Percentiles rank a stretch among this genome's conserved stretches.
Evolutionary conservation across 352 stramenopile genomes (phyloP).

Genomic region (Pythium brassicae): DNA sequence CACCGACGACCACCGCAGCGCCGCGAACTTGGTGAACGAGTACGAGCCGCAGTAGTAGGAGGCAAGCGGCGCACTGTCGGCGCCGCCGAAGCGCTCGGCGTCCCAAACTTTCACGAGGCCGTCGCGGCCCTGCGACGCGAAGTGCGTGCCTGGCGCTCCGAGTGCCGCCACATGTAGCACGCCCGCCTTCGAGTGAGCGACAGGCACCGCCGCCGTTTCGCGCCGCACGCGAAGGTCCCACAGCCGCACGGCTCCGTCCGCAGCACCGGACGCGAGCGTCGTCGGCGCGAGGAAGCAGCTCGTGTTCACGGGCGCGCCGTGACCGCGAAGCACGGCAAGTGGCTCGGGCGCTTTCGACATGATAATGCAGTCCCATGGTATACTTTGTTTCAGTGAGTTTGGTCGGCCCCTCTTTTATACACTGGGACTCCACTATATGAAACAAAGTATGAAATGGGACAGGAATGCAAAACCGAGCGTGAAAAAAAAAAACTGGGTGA

Average conservation of each 20-base stretch:
- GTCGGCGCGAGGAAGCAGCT: constrained; percentile 42
- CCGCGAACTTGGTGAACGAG: constrained; percentile 61
- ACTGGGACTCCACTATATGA: too few species aligned
- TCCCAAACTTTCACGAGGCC: constrained; percentile 73
- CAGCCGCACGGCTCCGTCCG: constrained; percentile 65
- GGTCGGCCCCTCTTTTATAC: too few species aligned
- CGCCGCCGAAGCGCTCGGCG: constrained; percentile 14
- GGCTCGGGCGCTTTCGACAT: constrained; percentile 51
- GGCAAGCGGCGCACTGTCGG: constrained; percentile 17
- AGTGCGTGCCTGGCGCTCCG: constrained; percentile 17
- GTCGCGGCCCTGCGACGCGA: constrained; percentile 72
- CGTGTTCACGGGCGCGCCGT: constrained; percentile 55
- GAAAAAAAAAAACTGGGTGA: too few species aligned
- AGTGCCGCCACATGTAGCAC: constrained; percentile 44
- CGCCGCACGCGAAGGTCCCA: constrained; percentile 66
- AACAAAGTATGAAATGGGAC: too few species aligned
- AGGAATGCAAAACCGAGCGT: too few species aligned
- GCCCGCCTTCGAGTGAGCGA: constrained; percentile 67
- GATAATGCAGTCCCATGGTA: too few species aligned
- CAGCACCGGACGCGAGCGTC: constrained; percentile 41
- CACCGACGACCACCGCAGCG: constrained; percentile 29
- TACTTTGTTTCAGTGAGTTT: too few species aligned
- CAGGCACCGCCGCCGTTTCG: constrained; percentile 25
- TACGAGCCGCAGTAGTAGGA: constrained; percentile 59
- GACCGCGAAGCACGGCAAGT: constrained; percentile 61